Evolutionary conservation across 2,329 filamentous ascomycete species (phyloP).

Genomic region (Aspergillus sp.): DNA sequence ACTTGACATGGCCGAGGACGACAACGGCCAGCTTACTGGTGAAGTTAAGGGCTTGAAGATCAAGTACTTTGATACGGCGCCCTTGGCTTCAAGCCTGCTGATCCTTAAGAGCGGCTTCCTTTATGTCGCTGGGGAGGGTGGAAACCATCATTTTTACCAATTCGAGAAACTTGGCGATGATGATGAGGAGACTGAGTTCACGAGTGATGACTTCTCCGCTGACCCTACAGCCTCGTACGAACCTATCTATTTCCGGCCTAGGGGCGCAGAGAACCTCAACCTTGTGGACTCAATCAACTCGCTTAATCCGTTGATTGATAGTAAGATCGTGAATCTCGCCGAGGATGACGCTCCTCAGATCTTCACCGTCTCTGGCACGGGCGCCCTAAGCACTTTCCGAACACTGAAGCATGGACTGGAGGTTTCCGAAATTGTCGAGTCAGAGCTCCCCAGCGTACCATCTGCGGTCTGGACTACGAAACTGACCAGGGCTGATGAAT

Average conservation of each 20-base stretch:
- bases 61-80: constrained; percentile 97
- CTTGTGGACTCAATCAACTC: constrained; percentile 82
- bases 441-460: constrained; percentile 82
- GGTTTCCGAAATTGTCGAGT: constrained; percentile 94
- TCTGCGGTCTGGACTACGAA: constrained; percentile 96
- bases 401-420: constrained; percentile 90
- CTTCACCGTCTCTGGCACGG: constrained; percentile 85
- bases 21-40: constrained; percentile 72
- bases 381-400: constrained; percentile 84
- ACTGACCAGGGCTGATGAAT: constrained; percentile 75
- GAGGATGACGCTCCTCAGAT: constrained; percentile 96
- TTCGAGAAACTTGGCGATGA: constrained; percentile 97
- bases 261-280: constrained; percentile 76
- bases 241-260: constrained; percentile 81
- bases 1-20: constrained; percentile 82
- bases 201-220: constrained; percentile 76
- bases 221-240: constrained; percentile 71
- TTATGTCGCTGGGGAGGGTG: constrained; percentile 87
- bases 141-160: constrained; percentile 93
- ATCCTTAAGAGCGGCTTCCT: constrained; percentile 96
- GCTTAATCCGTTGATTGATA: constrained; percentile 88
- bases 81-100: constrained; percentile 80
- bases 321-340: constrained; percentile 85
- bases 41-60: constrained; percentile 84
- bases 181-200: constrained; percentile 83